A percentile compares a stretch with the other conserved stretches of the same genome.
These are phyloP conservation scores for Benincasa hispida DNA, from an alignment of 306 rosid genomes.

Conservation along the genomic window DNA sequence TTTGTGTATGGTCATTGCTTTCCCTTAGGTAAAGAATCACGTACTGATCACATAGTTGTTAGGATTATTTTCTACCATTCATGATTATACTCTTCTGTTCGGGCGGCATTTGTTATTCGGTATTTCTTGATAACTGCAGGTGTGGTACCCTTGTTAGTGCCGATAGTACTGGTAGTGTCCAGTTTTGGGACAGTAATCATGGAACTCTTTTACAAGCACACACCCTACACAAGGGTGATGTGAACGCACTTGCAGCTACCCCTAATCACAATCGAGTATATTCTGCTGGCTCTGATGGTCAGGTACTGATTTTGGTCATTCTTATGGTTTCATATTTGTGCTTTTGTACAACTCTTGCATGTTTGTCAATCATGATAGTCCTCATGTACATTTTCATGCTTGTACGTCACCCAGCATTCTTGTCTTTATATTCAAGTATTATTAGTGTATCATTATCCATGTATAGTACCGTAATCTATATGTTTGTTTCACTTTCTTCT, in stretches of 20 bases:
- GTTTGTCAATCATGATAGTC: background rate
- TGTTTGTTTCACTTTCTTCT: background rate
- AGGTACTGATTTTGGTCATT: conserved; percentile 34
- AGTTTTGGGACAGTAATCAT: conserved; percentile 78
- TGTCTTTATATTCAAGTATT: background rate
- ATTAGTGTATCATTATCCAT: background rate
- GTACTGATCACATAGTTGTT: background rate
- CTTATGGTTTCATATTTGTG: background rate
- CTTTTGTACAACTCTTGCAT: background rate
- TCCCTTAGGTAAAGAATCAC: conserved; percentile 46
- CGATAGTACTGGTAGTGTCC: conserved; percentile 93
- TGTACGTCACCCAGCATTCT: background rate
- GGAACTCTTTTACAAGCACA: conserved; percentile 80
- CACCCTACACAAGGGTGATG: conserved; percentile 81
- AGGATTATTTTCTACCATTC: background rate
- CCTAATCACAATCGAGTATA: conserved; percentile 75
- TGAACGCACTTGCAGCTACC: conserved; percentile 66
- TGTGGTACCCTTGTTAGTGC: conserved; percentile 94
- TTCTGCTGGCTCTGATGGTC: conserved; percentile 98
- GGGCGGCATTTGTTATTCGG: conserved; percentile 8
- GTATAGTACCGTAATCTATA: background rate
- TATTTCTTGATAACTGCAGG: conserved; percentile 33
- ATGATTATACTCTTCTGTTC: conserved; percentile 7
- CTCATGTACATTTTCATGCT: background rate
- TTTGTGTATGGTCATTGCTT: conserved; percentile 82